These are phyloP conservation scores for Corymbia calophylla DNA, from an alignment of 441 rosid species.

Conservation along the genomic window DNA sequence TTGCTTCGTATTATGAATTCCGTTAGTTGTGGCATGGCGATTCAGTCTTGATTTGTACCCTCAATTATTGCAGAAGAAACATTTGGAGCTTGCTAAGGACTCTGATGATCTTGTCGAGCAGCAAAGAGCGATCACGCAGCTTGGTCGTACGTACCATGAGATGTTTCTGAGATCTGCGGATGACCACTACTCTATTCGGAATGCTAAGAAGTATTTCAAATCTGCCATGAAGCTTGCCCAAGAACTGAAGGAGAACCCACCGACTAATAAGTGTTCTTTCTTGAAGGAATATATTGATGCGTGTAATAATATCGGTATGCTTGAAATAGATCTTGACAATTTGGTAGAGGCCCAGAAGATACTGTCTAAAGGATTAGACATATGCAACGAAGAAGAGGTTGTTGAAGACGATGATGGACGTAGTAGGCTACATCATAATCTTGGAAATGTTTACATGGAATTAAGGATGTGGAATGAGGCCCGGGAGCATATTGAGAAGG, in stretches of 20 bases:
- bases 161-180: slow-evolving; percentile 50
- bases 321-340: slow-evolving; percentile 86
- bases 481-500: slow-evolving; percentile 65
- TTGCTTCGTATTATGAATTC: background rate
- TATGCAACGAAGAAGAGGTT: slow-evolving; percentile 94
- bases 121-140: slow-evolving; percentile 94
- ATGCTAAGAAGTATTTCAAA: slow-evolving; percentile 87
- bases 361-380: slow-evolving; percentile 58
- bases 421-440: slow-evolving; percentile 92
- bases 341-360: slow-evolving; percentile 48
- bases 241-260: slow-evolving; percentile 60
- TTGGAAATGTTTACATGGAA: slow-evolving; percentile 68
- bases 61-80: slow-evolving; percentile 54
- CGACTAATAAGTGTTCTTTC: slow-evolving; percentile 45
- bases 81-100: slow-evolving; percentile 81
- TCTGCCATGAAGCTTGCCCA: slow-evolving; percentile 76
- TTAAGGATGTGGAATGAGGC: slow-evolving; percentile 81
- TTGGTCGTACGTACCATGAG: slow-evolving; percentile 92
- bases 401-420: slow-evolving; percentile 63
- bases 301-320: slow-evolving; percentile 90
- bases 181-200: slow-evolving; percentile 58
- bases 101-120: slow-evolving; percentile 68
- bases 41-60: background rate
- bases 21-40: background rate
- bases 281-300: slow-evolving; percentile 89